Base-by-base conservation (phyloP, 2,329 filamentous ascomycete species). In the Diaporthe destruens region DNA sequence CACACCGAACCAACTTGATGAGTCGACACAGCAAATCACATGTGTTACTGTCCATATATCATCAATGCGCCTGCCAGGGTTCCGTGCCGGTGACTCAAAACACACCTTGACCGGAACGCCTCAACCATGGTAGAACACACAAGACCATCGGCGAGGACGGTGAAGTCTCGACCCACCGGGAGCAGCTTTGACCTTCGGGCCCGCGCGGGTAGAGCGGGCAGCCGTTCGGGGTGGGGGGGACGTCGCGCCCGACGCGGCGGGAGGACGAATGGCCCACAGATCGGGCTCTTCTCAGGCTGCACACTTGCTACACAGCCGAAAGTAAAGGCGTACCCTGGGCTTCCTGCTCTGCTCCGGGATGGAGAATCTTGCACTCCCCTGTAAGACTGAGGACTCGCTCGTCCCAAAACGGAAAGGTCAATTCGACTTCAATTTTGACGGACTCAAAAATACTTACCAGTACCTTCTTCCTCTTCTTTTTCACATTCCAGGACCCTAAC, bases 321-420 rank as follows among this genome's bases (percentile, higher is more conserved):
- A 66, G 61, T 53, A 53, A 66, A 34, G 11, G 36, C 36, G 12
- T 39, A 12, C 11, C 36, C 36, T 39, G 36, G 49, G 44, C 6
- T 23, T 29, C 39, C 25, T 16, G n/a, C 23, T 20, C n/a, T 85
- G 1, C 76, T n/a, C n/a, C n/a, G n/a, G n/a, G n/a, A n/a, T n/a
- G n/a, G n/a, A n/a, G n/a, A n/a, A n/a, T n/a, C n/a, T n/a, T n/a
- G n/a, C n/a, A n/a, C n/a, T n/a, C n/a, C n/a, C n/a, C n/a, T n/a
- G n/a, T n/a, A n/a, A n/a, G n/a, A n/a, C n/a, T n/a, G n/a, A n/a
- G n/a, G n/a, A n/a, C n/a, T n/a, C n/a, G n/a, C n/a, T n/a, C n/a
- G n/a, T n/a, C n/a, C n/a, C n/a, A n/a, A n/a, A n/a, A n/a, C n/a
- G n/a, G n/a, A n/a, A n/a, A n/a, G n/a, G n/a, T n/a, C n/a, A n/a